Evolutionary conservation across 805 yeast genomes (phyloP).

Genomic region (Candida patagonica): DNA sequence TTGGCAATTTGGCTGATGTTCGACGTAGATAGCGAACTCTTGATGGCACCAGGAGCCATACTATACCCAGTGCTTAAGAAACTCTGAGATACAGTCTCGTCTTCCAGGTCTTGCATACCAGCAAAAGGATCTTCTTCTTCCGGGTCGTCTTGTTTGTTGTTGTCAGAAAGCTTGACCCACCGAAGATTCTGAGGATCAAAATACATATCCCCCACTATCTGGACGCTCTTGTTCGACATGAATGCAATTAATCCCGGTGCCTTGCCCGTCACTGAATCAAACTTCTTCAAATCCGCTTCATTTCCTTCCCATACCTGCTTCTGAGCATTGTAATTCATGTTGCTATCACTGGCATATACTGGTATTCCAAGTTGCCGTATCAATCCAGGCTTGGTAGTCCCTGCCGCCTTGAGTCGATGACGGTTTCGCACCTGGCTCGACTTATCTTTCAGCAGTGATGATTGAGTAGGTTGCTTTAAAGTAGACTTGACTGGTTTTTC

Average conservation of each 20-base stretch:
- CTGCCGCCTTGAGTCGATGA: conserved; percentile 1
- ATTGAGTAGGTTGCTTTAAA: conserved; percentile 7
- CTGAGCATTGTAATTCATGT: conserved; percentile 46
- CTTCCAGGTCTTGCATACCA: conserved; percentile 38
- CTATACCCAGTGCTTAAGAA: neutral
- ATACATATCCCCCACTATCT: conserved; percentile 45
- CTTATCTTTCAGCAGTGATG: conserved; percentile 1
- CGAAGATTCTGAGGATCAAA: conserved; percentile 48
- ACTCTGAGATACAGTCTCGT: neutral
- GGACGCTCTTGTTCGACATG: conserved; percentile 30
- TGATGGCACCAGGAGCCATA: neutral
- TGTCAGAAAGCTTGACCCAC: conserved; percentile 43
- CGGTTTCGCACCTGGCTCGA: neutral
- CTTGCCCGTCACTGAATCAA: conserved; percentile 31
- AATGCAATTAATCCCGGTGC: conserved; percentile 29
- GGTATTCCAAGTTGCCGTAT: conserved; percentile 19
- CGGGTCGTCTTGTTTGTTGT: conserved; percentile 30
- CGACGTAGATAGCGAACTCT: neutral
- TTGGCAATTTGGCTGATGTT: conserved; percentile 20
- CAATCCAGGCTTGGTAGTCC: conserved; percentile 7
- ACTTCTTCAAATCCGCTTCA: conserved; percentile 44
- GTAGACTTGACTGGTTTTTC: conserved; percentile 10
- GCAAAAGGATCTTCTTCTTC: conserved; percentile 37
- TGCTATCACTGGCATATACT: conserved; percentile 13
- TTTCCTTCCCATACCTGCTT: conserved; percentile 57